Evolutionary conservation across 805 yeast genomes (phyloP).

Genomic region (Saturnispora mendoncae): DNA sequence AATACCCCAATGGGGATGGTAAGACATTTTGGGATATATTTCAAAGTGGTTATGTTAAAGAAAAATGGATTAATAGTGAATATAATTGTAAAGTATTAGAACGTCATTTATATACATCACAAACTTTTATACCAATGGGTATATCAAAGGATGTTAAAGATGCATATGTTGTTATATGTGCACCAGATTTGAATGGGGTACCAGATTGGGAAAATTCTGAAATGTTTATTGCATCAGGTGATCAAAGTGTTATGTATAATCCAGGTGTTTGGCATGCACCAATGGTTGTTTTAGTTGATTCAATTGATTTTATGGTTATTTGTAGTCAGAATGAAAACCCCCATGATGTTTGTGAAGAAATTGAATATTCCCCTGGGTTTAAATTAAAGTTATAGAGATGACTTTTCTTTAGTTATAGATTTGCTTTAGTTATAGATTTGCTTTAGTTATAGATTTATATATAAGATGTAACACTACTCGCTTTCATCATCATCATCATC

Average conservation of each 20-base stretch:
- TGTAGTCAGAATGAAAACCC: conserved; percentile 76
- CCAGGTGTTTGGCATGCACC: conserved; percentile 93
- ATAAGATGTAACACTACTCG: no score
- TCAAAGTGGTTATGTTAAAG: conserved; percentile 70
- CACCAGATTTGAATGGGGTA: conserved; percentile 35
- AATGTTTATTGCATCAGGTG: conserved; percentile 72
- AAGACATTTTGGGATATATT: conserved; percentile 76
- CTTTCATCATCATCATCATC: conserved; percentile 14
- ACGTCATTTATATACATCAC: conserved; percentile 83
- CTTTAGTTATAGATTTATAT: no score
- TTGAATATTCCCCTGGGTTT: conserved; percentile 55
- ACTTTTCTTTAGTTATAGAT: no score
- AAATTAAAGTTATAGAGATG: conserved; percentile 24
- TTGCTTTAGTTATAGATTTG: no score
- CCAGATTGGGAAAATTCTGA: conserved; percentile 55
- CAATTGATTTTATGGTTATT: conserved; percentile 77
- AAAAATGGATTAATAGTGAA: conserved; percentile 32
- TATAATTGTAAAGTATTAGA: conserved; percentile 67
- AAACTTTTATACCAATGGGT: conserved; percentile 91
- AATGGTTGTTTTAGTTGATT: conserved; percentile 71
- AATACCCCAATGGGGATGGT: conserved; percentile 44
- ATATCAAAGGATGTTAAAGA: conserved; percentile 30
- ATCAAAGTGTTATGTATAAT: conserved; percentile 86
- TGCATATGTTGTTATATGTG: conserved; percentile 77
- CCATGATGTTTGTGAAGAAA: conserved; percentile 77